Evolutionary conservation across 306 rosid genomes (phyloP).

Genomic region (Cyamopsis tetragonoloba): DNA sequence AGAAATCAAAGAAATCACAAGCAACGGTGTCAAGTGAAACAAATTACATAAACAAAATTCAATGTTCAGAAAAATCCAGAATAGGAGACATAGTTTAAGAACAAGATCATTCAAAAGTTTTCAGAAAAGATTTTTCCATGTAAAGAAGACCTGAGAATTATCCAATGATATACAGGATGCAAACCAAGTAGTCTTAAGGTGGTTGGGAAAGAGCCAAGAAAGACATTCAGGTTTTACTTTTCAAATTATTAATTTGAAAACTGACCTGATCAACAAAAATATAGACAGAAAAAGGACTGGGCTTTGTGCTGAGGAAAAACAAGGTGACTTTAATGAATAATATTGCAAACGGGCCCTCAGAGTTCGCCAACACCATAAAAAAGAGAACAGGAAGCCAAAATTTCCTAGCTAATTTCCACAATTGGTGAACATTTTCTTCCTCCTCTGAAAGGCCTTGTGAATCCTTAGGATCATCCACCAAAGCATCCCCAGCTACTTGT

Average conservation of each 20-base stretch:
- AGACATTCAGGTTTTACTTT: conserved; percentile 6
- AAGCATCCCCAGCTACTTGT: conserved; percentile 46
- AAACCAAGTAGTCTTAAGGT: conserved; percentile 2
- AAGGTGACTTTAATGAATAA: conserved; percentile 42
- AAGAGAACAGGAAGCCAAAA: conserved; percentile 62
- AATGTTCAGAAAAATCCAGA: background rate
- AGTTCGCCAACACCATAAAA: conserved; percentile 48
- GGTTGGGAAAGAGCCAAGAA: background rate
- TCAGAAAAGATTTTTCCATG: background rate
- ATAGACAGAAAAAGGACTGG: conserved; percentile 75
- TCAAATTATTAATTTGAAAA: background rate
- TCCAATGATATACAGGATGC: background rate
- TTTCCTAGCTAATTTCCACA: conserved; percentile 50
- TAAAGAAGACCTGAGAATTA: background rate
- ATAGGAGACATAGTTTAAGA: background rate
- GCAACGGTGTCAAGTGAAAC: conserved; percentile 22
- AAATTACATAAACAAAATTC: background rate
- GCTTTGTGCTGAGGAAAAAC: conserved; percentile 68
- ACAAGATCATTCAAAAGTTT: background rate
- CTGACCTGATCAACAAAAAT: conserved; percentile 61
- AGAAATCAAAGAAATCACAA: conserved; percentile 21
- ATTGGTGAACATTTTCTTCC: conserved; percentile 27
- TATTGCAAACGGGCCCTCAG: conserved; percentile 41
- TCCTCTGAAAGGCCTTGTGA: conserved; percentile 31
- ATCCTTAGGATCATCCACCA: conserved; percentile 37